Base-by-base conservation (phyloP, 345 rosid genomes). In the Sapria himalayana region DNA sequence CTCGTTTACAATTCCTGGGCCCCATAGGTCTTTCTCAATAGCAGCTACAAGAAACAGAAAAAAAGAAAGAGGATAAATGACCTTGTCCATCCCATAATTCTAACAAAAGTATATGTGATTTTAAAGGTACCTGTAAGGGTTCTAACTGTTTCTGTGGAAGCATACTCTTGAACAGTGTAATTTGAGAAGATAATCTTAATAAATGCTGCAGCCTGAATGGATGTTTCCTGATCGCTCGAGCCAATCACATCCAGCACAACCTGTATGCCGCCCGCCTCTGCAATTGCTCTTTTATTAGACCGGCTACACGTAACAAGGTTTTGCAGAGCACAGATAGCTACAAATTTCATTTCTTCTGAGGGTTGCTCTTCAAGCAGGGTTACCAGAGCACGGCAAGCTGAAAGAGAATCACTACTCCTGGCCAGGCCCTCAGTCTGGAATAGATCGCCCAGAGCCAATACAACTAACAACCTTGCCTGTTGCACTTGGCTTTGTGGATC, bases 201-300 rank as follows among this genome's bases (percentile, higher is more conserved):
- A 44, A 91, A 84, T 92, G 78, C 78, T 29, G 99, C 96, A 57
- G 99, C 99, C 71, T 91, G 99, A 46, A 78, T 66, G 38, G 99
- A 84, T 37, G 99, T 84, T 14, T 91, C 93, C 1, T 81, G 85
- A 48, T 84, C 94, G 58, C 94, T 80, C 15, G 99, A 91, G 55
- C 94, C 76, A 18, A 84, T 84, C 42, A 91, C 64, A 70, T 84
- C 99, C 71, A 91, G 49, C 23, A 91, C 72, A 19, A 91, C 96
- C 65, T 91, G 99, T 49, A 91, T 93, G 48, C 99, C 99, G 42
- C 96, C 94, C 49, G 96, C 99, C 73, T 91, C 99, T 9, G 96
- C 99, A 58, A 91, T 94, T 9, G 96, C 99, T 67, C 99, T 68
- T 73, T 81, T 91, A 63, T 91, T 91, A 13, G 99, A 73, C 45